Conservation (phyloP, 768 basidiomycete species). For the Auricularia sp. region DNA sequence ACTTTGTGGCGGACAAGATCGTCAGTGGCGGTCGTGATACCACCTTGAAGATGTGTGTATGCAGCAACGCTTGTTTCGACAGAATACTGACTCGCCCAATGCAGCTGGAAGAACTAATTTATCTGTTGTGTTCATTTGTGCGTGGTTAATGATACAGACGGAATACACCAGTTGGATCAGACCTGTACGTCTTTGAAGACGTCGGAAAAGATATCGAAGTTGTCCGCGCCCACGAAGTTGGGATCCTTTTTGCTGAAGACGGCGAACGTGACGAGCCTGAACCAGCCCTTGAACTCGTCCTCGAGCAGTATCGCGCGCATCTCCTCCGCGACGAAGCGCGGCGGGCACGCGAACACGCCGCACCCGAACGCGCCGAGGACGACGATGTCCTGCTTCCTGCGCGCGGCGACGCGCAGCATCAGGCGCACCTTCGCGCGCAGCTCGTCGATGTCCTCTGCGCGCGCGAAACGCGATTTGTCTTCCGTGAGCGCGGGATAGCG, state of each 20-base stretch:
- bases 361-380: slow-evolving; percentile 41
- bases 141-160: not conserved
- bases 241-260: slow-evolving; percentile 23
- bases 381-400: slow-evolving; percentile 26
- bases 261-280: slow-evolving; percentile 32
- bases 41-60: not conserved
- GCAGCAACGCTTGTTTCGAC: not conserved
- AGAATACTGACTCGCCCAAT: not conserved
- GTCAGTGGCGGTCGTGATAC: slow-evolving; percentile 69
- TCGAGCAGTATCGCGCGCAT: slow-evolving; percentile 34
- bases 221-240: slow-evolving; percentile 19
- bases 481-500: slow-evolving; percentile 22
- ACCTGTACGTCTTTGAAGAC: slow-evolving; percentile 25
- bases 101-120: not conserved
- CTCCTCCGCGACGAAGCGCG: slow-evolving; percentile 29
- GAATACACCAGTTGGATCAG: not conserved
- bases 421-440: slow-evolving; percentile 34
- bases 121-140: not conserved
- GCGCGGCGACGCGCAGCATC: slow-evolving; percentile 35
- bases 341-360: slow-evolving; percentile 34
- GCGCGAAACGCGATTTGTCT: slow-evolving; percentile 17
- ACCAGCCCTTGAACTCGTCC: slow-evolving; percentile 35
- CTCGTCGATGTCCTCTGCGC: slow-evolving; percentile 19
- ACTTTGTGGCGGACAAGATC: slow-evolving; percentile 98
- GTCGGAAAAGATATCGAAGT: slow-evolving; percentile 31